Percentiles rank a stretch among this genome's conserved stretches.
Evolutionary conservation across 2,329 filamentous ascomycete genomes (phyloP).

Genomic region (Macrophomina phaseolina): DNA sequence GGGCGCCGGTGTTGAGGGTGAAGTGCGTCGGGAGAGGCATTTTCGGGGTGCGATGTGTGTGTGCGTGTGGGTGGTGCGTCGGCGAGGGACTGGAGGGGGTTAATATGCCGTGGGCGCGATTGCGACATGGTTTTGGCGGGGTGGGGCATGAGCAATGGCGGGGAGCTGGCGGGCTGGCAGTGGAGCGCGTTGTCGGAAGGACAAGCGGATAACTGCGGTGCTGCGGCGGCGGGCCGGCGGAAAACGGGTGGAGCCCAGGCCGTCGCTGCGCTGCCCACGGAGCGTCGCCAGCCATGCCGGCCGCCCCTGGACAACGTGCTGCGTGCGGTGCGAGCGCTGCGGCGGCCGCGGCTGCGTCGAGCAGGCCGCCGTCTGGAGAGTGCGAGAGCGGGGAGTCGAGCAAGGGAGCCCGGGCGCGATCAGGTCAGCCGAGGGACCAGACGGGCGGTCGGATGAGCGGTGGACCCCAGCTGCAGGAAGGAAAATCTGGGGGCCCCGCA

Average conservation of each 20-base stretch:
- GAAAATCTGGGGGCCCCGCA: conserved; percentile 14
- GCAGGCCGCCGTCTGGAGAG: background rate
- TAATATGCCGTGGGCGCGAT: background rate
- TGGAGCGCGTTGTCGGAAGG: conserved; percentile 17
- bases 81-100: background rate
- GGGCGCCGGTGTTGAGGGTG: conserved; percentile 24
- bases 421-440: conserved; percentile 1
- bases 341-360: background rate
- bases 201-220: conserved; percentile 19
- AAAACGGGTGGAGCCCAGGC: conserved; percentile 16
- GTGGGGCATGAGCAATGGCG: background rate
- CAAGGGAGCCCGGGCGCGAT: background rate
- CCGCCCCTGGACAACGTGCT: background rate
- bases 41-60: background rate
- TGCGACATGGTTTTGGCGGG: background rate
- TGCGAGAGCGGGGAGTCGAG: background rate
- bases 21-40: conserved; percentile 21
- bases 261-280: background rate
- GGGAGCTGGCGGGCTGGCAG: background rate
- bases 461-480: background rate
- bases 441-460: background rate
- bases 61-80: background rate
- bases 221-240: conserved; percentile 11
- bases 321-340: background rate
- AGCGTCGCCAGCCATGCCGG: background rate